Base-by-base conservation (phyloP, 306 rosid genomes). In the Argentina anserina region DNA sequence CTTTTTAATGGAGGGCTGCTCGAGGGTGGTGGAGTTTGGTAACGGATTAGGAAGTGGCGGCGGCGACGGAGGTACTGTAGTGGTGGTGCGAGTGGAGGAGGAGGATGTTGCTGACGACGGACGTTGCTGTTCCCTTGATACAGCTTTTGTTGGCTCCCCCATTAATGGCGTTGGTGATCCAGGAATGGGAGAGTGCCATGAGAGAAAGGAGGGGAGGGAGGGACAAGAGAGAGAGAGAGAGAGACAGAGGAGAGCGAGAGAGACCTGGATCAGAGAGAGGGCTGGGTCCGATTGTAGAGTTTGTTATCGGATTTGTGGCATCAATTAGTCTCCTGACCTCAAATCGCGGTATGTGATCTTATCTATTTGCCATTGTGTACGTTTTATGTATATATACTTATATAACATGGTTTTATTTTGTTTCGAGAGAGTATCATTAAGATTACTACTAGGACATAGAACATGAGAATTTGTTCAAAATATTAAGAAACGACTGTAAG, bases 91-190 rank as follows among this genome's bases (percentile, higher is more conserved):
- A 0, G 71, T 53, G 0, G 85, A 65, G 47, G 83, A 9, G 25
- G 85, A 60, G 41, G 71, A 52, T 13, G 52, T 2, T 18, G 62
- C 11, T 0, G 75, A 25, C 5, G 31, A 12, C 3, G 65, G 11
- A 28, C 12, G 67, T 3, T 10, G 46, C 1, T 33, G 72, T 73
- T 28, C 49, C 33, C 4, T 11, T 25, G 74, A 67, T 41, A 69
- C n/a, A 2, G 86, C 70, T 79, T 78, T 74, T 64, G 84, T 76
- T 64, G 84, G 76, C 79, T 86, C 93, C 74, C 80, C 97, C 97
- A 90, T 90, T 46, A 87, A 69, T 76, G 68, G 80, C 41, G 45
- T 39, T 71, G 53, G 37, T 71, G 52, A 55, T 55, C 75, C 53
- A 39, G 53, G 65, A 55, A 55, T 40, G 75, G 75, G 75, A 55